Evolutionary conservation across 371 early-diverging fungal genomes (phyloP), one percentile per base, ranked within the genome.

Genomic region (Mycotypha africana): DNA sequence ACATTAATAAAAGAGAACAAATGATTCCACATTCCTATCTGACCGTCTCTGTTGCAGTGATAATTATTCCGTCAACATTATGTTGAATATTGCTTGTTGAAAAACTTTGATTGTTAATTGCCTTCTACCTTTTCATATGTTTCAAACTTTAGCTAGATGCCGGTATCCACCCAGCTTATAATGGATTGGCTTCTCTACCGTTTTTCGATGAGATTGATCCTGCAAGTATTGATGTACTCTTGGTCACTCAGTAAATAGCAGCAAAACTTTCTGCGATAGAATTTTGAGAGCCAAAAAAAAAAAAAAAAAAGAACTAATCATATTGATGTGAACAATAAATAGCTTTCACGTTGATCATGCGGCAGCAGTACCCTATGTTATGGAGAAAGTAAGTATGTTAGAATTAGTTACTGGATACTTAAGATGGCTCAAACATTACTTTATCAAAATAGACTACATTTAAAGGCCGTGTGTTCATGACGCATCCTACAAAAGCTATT

Each of bases 341-440:
- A 92, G 91, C 70, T 99, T 99, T 51, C 99, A 99, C 64, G 83
- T 99, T 45, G 99, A 99, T 65, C 99, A 99, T 68, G 98, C 98
- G n/a, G 99, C 98, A 14, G 92, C 95, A 3, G 84, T 99, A 2
- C 99, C 99, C 33, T 99, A 98, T 62, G 85, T 99, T 46, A 92
- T 97, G 76, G 98, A 99, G 68, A 92, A 91, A 67, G 92, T 89
- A 70, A 16, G n/a, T n/a, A n/a, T n/a, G n/a, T n/a, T n/a, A n/a
- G n/a, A n/a, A n/a, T n/a, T n/a, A n/a, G n/a, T n/a, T n/a, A n/a
- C n/a, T n/a, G n/a, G n/a, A n/a, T 28, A 6, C 30, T 28, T 28
- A 28, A 28, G 8, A 28, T 28, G 11, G 19, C 17, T n/a, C 25
- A 28, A 17, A 49, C 14, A 15, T 12, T 24, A 23, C 22, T 19